These are phyloP conservation scores for Exophiala oligosperma DNA, from an alignment of 2,329 filamentous ascomycete genomes.

Conservation along the genomic window DNA sequence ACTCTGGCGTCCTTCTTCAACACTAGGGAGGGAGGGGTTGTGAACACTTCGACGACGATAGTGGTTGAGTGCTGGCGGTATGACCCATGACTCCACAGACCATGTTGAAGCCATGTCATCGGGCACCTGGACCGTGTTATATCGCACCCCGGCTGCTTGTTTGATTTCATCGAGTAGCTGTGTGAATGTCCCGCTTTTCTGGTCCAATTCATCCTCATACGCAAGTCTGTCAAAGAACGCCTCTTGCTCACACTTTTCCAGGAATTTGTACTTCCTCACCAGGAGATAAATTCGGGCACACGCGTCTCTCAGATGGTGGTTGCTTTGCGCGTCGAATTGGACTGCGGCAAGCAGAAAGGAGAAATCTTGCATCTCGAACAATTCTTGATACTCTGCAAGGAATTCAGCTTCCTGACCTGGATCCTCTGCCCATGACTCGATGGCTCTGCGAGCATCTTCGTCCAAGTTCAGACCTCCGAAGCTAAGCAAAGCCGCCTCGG, in stretches of 20 bases:
- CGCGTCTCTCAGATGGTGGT: background rate
- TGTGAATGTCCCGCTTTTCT: background rate
- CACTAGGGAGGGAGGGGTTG: background rate
- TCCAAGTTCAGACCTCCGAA: background rate
- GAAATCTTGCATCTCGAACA: background rate
- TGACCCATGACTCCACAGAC: background rate
- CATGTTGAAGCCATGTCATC: background rate
- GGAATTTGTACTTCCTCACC: background rate
- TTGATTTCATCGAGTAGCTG: background rate
- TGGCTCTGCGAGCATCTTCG: background rate
- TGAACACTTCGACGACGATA: background rate
- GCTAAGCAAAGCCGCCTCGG: background rate
- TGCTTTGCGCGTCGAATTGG: background rate
- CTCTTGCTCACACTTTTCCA: background rate
- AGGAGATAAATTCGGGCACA: constrained; percentile 8
- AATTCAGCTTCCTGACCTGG: background rate
- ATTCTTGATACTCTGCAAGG: background rate
- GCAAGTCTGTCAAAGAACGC: background rate
- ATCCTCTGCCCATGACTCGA: background rate
- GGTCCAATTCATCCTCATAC: background rate
- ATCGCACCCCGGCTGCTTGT: background rate
- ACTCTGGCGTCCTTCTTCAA: background rate
- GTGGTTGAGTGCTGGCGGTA: background rate
- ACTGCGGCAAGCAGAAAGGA: constrained; percentile 8
- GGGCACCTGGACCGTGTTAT: background rate